Evolutionary conservation across 306 rosid genomes (phyloP).

Genomic region (Sicyos edulis): DNA sequence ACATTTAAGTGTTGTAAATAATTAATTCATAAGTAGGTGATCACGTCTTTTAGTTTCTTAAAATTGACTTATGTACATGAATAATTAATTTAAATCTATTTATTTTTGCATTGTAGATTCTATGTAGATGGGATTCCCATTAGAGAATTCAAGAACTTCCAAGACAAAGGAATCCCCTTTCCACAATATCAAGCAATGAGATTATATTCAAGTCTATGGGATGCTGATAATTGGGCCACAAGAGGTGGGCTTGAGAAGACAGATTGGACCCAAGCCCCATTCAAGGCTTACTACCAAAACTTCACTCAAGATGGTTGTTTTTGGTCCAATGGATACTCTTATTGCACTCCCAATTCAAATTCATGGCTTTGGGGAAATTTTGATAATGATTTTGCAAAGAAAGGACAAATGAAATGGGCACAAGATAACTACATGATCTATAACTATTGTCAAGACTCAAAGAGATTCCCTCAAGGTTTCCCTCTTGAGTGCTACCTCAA

Average conservation of each 20-base stretch:
- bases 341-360: conserved; percentile 37
- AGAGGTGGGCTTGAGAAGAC: conserved; percentile 77
- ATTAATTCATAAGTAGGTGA: no score
- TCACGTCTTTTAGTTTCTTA: no score
- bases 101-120: conserved; percentile 29
- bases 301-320: conserved; percentile 47
- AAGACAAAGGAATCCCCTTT: conserved; percentile 41
- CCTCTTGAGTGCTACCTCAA: conserved; percentile 48
- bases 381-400: conserved; percentile 32
- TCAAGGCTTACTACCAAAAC: conserved; percentile 45
- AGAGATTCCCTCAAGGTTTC: conserved; percentile 57
- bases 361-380: conserved; percentile 35
- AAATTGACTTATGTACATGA: no score
- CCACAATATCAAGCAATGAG: conserved; percentile 57
- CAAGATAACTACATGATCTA: conserved; percentile 61
- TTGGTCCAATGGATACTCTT: conserved; percentile 38
- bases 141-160: conserved; percentile 59
- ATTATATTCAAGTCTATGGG: conserved; percentile 56
- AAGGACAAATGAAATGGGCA: conserved; percentile 45
- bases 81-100: background rate
- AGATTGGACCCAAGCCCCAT: conserved; percentile 67
- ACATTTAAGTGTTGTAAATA: no score
- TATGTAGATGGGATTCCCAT: conserved; percentile 59
- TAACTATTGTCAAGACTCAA: conserved; percentile 50
- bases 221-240: conserved; percentile 77